Evolutionary conservation across 768 basidiomycete species (phyloP).

Genomic region (Cystobasidiopsis lactophilus): DNA sequence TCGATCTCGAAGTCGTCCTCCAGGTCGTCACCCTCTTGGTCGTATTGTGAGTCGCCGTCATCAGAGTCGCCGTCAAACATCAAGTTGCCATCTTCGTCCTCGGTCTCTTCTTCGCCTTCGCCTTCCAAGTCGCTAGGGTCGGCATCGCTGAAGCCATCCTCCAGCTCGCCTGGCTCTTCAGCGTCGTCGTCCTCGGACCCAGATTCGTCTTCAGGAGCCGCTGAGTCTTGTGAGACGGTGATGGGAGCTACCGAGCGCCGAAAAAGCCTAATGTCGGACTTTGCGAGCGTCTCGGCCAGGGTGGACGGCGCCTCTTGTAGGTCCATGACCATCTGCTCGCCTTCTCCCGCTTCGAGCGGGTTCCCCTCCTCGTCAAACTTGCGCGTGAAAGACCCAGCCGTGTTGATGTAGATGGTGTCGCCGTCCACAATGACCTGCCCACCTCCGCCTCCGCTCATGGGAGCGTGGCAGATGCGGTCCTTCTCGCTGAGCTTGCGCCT

Average conservation of each 20-base stretch:
- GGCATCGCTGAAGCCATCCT: conserved; percentile 25
- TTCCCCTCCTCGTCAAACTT: conserved; percentile 28
- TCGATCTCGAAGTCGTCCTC: conserved; percentile 28
- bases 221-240: neutral
- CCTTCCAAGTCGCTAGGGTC: conserved; percentile 23
- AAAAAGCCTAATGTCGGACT: conserved; percentile 61
- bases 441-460: conserved; percentile 72
- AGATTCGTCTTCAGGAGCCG: conserved; percentile 19
- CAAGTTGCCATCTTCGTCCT: conserved; percentile 5
- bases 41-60: neutral
- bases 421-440: conserved; percentile 83
- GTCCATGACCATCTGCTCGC: conserved; percentile 93
- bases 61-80: neutral
- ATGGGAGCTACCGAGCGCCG: conserved; percentile 28
- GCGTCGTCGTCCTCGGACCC: conserved; percentile 23
- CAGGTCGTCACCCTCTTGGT: conserved; percentile 8
- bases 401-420: conserved; percentile 94
- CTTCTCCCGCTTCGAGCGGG: conserved; percentile 39
- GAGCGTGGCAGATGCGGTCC: conserved; percentile 81
- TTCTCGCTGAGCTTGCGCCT: conserved; percentile 82
- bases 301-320: conserved; percentile 67
- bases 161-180: conserved; percentile 12
- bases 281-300: conserved; percentile 58
- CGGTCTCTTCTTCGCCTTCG: conserved; percentile 15
- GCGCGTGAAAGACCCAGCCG: conserved; percentile 76